Percentiles rank a stretch among this genome's conserved stretches.
These are phyloP conservation scores for Acarospora socialis DNA, from an alignment of 2,329 filamentous ascomycete genomes.

Conservation along the genomic window DNA sequence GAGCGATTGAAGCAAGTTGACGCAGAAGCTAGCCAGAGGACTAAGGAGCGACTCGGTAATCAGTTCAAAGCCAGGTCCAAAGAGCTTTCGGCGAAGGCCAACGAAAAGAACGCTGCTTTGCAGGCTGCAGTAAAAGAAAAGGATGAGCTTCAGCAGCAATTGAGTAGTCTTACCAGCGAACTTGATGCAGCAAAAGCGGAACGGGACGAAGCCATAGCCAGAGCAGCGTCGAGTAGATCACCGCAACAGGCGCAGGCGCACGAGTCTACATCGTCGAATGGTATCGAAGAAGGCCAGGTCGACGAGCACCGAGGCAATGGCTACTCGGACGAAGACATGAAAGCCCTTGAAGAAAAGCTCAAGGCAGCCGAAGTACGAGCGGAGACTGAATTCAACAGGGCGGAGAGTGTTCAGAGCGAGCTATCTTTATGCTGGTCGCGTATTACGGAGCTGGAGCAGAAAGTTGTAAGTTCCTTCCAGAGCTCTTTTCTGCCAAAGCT, in stretches of 20 bases:
- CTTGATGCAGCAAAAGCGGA: constrained; percentile 49
- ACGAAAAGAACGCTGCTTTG: constrained; percentile 35
- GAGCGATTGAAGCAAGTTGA: constrained; percentile 34
- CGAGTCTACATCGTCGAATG: too few relatives aligned
- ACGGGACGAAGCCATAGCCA: constrained; percentile 45
- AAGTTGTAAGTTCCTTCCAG: constrained; percentile 34
- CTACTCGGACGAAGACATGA: constrained; percentile 13
- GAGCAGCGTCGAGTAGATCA: constrained; percentile 19
- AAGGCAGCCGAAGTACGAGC: constrained; percentile 27
- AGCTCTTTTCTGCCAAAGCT: too few relatives aligned
- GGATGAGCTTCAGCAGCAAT: constrained; percentile 49
- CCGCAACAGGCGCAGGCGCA: constrained; percentile 37
- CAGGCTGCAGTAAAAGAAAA: constrained; percentile 46
- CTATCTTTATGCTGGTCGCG: constrained; percentile 42
- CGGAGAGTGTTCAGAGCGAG: constrained; percentile 22
- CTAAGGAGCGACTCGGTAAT: constrained; percentile 35
- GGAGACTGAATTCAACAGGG: constrained; percentile 24
- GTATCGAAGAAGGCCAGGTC: constrained; percentile 39
- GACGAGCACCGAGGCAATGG: too few relatives aligned
- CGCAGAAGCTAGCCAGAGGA: constrained; percentile 33
- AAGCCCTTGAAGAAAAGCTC: constrained; percentile 23
- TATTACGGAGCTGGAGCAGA: constrained; percentile 50
- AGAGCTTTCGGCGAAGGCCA: constrained; percentile 51
- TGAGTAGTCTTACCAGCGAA: constrained; percentile 41
- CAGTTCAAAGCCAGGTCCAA: constrained; percentile 42